Base-by-base conservation (phyloP, 2,329 filamentous ascomycete genomes). In the Cercospora sesami region DNA sequence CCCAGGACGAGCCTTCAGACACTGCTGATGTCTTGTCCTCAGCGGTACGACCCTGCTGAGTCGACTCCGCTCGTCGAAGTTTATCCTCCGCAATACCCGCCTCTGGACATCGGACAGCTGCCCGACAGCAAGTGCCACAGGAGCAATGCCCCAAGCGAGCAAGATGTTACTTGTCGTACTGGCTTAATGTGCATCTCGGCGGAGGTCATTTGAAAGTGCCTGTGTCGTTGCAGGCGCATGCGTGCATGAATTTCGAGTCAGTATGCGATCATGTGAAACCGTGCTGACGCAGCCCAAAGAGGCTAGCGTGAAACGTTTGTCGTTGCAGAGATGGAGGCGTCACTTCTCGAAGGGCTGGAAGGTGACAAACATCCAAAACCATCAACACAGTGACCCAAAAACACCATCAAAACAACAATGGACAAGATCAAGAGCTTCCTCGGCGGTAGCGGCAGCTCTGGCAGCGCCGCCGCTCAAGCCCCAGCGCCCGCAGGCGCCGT, bases 341-440 rank as follows among this genome's bases (percentile, higher is more conserved):
- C 55, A 33, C 55, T 59, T 33, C 14, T 31, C 23, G 55, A 14
- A 2, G n/a, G 9, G 33, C 5, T 12, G 31, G 30, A 23, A 31
- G 18, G 8, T 8, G 28, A 21, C 48, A n/a, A 28, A 16, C 48
- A 28, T 55, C 48, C n/a, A 55, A 8, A 30, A 36, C 10, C 23
- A 42, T 61, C 31, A 12, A 61, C 21, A 23, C 42, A 39, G 28
- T n/a, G 16, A n/a, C 36, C n/a, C n/a, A n/a, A n/a, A 42, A 3
- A 42, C 51, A 21, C n/a, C 28, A 53, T 36, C 39, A 63, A 55
- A 55, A 45, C 59, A 61, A 48, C 1, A 12, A 73, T 73, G 71
- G 71, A 73, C 59, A 73, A 73, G 62, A 58, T 73, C 59, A 73
- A 72, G 70, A 70, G 70, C 48, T 59, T 73, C 60, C 68, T 73